phyloP scores from a whole-genome alignment of 2,329 filamentous ascomycete species.

The Aaosphaeria pasadenensis region DNA sequence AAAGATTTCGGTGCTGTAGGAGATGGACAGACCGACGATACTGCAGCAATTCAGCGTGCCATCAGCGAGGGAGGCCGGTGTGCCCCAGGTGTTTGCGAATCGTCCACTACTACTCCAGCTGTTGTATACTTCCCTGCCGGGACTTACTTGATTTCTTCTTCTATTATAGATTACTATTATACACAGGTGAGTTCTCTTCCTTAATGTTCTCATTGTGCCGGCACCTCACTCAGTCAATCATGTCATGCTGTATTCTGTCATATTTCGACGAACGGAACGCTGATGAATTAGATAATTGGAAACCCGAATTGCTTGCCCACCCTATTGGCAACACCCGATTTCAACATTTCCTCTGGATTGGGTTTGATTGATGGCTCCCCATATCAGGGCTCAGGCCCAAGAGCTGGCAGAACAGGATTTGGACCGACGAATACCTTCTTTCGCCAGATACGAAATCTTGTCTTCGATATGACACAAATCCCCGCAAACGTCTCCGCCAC shows the following conservation, averaged over 20 bases:
- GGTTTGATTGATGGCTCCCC: constrained; percentile 58
- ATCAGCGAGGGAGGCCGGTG: constrained; percentile 50
- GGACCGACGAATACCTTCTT: constrained; percentile 61
- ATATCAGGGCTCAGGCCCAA: constrained; percentile 38
- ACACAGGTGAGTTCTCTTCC: constrained; percentile 45
- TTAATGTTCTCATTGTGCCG: not conserved
- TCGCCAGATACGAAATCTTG: constrained; percentile 63
- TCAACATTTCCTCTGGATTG: constrained; percentile 43
- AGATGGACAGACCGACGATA: constrained; percentile 85
- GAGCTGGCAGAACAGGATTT: constrained; percentile 38
- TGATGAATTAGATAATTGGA: constrained; percentile 47
- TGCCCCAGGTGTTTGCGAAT: constrained; percentile 39
- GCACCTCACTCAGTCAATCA: not conserved
- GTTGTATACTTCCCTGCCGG: constrained; percentile 59
- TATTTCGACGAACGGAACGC: not conserved
- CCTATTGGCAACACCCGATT: constrained; percentile 53
- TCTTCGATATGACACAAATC: constrained; percentile 57
- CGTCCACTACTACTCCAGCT: constrained; percentile 51
- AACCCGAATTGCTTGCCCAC: constrained; percentile 57
- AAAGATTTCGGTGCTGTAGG: constrained; percentile 81
- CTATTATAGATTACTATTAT: constrained; percentile 62
- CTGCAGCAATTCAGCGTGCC: constrained; percentile 74
- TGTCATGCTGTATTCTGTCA: not conserved
- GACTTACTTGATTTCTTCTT: constrained; percentile 56
- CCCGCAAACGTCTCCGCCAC: constrained; percentile 45